Evolutionary conservation across 2,329 filamentous ascomycete genomes (phyloP).

Genomic region (Epichloe bromicola): DNA sequence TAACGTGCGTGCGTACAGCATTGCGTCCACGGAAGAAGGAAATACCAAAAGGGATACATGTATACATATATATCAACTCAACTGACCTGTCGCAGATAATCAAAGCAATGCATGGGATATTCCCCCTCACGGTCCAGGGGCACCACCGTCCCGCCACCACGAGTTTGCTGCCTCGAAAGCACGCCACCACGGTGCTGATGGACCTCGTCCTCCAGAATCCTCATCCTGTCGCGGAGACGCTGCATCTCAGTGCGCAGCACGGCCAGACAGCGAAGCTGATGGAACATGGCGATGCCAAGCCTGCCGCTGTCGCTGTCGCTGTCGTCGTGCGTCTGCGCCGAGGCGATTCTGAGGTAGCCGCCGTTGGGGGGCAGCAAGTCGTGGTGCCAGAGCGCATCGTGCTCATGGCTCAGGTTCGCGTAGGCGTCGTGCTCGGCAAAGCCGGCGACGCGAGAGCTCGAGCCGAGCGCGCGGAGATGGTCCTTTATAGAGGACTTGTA

Average conservation of each 20-base stretch:
- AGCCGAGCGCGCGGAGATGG: background rate
- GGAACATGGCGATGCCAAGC: conserved; percentile 5
- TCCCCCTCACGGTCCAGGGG: background rate
- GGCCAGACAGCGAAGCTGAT: conserved; percentile 5
- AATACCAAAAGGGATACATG: too few relatives aligned
- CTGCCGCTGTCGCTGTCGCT: background rate
- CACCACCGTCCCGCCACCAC: background rate
- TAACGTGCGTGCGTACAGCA: background rate
- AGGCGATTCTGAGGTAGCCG: background rate
- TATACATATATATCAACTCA: background rate
- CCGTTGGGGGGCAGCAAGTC: background rate
- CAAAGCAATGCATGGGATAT: conserved; percentile 2
- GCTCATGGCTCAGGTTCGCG: background rate
- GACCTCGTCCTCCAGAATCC: background rate
- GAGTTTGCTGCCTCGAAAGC: too few relatives aligned
- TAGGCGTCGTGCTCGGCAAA: background rate
- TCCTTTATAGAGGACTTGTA: background rate
- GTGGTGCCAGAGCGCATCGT: background rate
- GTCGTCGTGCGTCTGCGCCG: background rate
- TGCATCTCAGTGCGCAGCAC: conserved; percentile 3
- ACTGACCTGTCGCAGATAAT: conserved; percentile 6
- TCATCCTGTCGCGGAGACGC: background rate
- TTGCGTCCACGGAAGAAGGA: background rate
- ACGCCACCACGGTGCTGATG: too few relatives aligned
- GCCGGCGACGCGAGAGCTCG: background rate